phyloP scores from a whole-genome alignment of 148 eudicot species.

The Salicornia ramosissima region DNA sequence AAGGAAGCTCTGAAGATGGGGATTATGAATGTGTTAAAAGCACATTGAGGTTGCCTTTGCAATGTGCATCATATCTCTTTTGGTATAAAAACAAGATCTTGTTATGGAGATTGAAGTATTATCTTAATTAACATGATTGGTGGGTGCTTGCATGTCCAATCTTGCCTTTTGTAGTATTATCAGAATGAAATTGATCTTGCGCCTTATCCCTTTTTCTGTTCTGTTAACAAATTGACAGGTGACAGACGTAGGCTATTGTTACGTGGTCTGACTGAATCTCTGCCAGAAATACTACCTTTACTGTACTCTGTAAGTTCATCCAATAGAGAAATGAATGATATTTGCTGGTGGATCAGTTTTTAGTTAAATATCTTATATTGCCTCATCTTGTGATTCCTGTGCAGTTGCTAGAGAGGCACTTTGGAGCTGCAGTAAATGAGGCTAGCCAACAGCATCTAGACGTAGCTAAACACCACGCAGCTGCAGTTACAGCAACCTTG shows the following conservation, averaged over 20 bases:
- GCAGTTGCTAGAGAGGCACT: constrained; percentile 90
- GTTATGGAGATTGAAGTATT: not conserved
- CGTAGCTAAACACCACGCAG: constrained; percentile 90
- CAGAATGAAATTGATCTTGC: not conserved
- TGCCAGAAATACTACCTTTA: constrained; percentile 83
- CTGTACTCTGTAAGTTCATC: constrained; percentile 68
- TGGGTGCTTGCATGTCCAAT: not conserved
- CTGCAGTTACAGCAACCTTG: constrained; percentile 72
- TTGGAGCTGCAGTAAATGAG: constrained; percentile 84
- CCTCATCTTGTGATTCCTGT: constrained; percentile 21
- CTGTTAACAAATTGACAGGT: constrained; percentile 44
- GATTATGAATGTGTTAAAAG: not conserved
- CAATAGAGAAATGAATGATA: not conserved
- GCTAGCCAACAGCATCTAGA: constrained; percentile 73
- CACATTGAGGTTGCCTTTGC: not conserved
- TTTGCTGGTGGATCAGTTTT: not conserved
- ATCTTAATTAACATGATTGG: not conserved
- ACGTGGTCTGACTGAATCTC: constrained; percentile 82
- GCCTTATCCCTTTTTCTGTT: constrained; percentile 3
- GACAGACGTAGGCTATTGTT: constrained; percentile 81
- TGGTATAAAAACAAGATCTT: not conserved
- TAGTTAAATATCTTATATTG: not conserved
- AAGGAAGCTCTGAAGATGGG: not conserved
- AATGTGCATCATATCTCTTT: not conserved
- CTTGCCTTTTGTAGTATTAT: not conserved